These are phyloP conservation scores for Mycena floridula DNA, from an alignment of 768 basidiomycete genomes.

Conservation along the genomic window DNA sequence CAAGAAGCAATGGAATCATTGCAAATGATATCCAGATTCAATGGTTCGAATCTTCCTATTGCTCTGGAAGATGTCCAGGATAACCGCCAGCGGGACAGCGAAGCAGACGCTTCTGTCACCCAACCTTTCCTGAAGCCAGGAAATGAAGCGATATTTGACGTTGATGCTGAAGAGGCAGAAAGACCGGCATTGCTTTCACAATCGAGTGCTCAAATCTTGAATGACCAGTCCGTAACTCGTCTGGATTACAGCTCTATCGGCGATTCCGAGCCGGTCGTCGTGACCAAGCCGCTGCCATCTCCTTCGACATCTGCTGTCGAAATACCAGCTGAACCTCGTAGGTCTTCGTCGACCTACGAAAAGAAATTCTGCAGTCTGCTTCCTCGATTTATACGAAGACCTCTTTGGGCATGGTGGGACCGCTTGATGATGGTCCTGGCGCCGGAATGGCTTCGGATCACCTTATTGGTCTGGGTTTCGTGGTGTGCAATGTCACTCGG, in stretches of 20 bases:
- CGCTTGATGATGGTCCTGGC: conserved; percentile 64
- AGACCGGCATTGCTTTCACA: not conserved
- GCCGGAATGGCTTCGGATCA: conserved; percentile 73
- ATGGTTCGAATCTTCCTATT: conserved; percentile 66
- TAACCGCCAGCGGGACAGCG: conserved; percentile 15
- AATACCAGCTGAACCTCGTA: not conserved
- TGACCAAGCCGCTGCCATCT: not conserved
- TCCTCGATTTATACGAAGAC: conserved; percentile 50
- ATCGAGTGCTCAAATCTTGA: not conserved
- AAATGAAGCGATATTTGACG: not conserved
- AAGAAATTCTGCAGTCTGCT: conserved; percentile 35
- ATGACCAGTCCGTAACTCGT: no score
- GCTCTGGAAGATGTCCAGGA: conserved; percentile 66
- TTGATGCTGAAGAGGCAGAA: not conserved
- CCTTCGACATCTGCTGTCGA: not conserved
- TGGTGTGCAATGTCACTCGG: conserved; percentile 80
- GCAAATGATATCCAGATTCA: conserved; percentile 80
- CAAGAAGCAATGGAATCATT: conserved; percentile 81
- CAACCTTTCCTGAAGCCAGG: conserved; percentile 11
- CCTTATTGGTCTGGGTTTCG: conserved; percentile 69
- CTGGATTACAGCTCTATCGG: no score
- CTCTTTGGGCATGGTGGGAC: conserved; percentile 63
- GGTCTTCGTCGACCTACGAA: conserved; percentile 38
- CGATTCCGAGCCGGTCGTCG: no score
- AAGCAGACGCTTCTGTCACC: conserved; percentile 20